Conservation (phyloP, 371 early-diverging fungal species). For the Rhizomucor pusillus region DNA sequence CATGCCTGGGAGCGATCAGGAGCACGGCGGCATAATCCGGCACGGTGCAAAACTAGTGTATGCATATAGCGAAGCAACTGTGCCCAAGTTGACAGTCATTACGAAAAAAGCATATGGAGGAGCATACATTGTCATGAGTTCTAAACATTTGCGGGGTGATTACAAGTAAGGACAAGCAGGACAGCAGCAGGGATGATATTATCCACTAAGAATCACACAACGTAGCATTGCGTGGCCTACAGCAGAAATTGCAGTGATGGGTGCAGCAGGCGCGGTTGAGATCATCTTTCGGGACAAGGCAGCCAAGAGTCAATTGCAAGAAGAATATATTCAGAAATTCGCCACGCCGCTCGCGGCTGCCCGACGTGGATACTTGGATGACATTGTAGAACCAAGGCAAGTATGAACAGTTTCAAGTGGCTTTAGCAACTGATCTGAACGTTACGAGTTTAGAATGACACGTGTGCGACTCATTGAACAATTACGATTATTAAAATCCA, state of each 20-base stretch:
- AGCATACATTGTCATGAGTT: constrained; percentile 97
- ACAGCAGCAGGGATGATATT: not conserved
- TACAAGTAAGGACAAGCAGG: constrained; percentile 43
- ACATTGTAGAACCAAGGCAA: constrained; percentile 83
- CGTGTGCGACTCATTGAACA: constrained; percentile 87
- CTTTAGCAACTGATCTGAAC: not conserved
- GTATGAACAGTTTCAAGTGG: too few species aligned
- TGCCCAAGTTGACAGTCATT: constrained; percentile 95
- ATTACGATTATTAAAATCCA: constrained; percentile 73
- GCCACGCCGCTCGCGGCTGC: constrained; percentile 97
- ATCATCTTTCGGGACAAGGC: constrained; percentile 84
- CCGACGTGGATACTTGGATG: constrained; percentile 92
- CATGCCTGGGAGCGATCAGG: constrained; percentile 93
- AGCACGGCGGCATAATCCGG: constrained; percentile 96
- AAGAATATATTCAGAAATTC: constrained; percentile 90
- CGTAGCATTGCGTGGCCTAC: constrained; percentile 94
- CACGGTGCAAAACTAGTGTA: constrained; percentile 96
- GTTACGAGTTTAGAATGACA: constrained; percentile 50
- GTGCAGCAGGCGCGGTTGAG: constrained; percentile 95
- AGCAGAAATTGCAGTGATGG: constrained; percentile 98
- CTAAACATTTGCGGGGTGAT: constrained; percentile 95
- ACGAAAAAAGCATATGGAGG: constrained; percentile 98
- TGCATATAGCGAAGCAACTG: constrained; percentile 97
- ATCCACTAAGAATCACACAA: not conserved
- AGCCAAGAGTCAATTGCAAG: constrained; percentile 74